Conservation (phyloP, 768 basidiomycete species). For the Tylopilus sp. region DNA sequence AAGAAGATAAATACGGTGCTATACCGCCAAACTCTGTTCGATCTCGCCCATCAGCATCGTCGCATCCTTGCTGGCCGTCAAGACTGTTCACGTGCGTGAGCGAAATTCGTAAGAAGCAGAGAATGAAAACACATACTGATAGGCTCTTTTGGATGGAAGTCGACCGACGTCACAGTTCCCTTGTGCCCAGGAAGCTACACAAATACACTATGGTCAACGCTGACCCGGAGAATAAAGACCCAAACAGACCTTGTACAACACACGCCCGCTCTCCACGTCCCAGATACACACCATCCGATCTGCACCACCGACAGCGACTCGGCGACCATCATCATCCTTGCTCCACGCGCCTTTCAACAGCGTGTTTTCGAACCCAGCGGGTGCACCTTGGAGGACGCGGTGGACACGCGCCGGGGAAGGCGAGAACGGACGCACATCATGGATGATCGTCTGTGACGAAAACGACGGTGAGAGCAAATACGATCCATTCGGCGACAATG, state of each 20-base stretch:
- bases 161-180: conserved; percentile 92
- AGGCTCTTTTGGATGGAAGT: conserved; percentile 95
- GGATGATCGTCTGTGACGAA: conserved; percentile 84
- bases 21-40: conserved; percentile 56
- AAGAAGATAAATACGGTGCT: conserved; percentile 13
- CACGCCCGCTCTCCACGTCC: conserved; percentile 76
- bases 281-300: conserved; percentile 85
- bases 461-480: conserved; percentile 89
- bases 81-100: conserved; percentile 45
- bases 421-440: conserved; percentile 93
- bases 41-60: conserved; percentile 93
- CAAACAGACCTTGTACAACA: conserved; percentile 71
- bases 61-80: conserved; percentile 90
- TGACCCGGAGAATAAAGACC: not conserved
- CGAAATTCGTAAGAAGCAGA: not conserved
- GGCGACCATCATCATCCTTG: conserved; percentile 73
- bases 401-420: conserved; percentile 79
- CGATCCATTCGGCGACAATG: conserved; percentile 83
- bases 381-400: conserved; percentile 75
- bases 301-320: conserved; percentile 86
- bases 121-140: conserved; percentile 60
- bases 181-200: conserved; percentile 89
- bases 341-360: conserved; percentile 88
- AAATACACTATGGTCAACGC: not conserved
- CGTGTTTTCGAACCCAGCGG: conserved; percentile 91